A percentile compares a stretch with the other conserved stretches of the same genome.
phyloP scores from a whole-genome alignment of 1,284 basidiomycete species.

The Coniferiporia sulphurascens region DNA sequence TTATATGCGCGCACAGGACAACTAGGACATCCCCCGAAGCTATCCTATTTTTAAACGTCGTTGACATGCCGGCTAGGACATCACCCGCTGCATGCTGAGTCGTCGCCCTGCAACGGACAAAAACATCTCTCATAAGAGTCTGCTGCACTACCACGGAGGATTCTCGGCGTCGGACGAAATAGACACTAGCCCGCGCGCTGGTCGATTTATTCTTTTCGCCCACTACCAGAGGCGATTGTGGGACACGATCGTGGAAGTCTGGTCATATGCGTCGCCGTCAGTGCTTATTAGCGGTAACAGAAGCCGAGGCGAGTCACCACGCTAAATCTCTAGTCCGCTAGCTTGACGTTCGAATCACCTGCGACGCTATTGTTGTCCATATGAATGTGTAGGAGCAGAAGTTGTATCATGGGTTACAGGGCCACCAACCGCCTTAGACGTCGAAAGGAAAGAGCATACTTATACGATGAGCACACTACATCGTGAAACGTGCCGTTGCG shows the following conservation, averaged over 20 bases:
- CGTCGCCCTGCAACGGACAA: not conserved
- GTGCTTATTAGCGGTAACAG: not conserved
- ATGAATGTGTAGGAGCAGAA: too few species aligned
- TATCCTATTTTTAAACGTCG: not conserved
- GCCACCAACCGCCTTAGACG: too few species aligned
- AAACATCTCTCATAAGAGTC: not conserved
- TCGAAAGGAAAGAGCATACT: too few species aligned
- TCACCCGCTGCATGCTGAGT: not conserved
- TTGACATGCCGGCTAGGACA: not conserved
- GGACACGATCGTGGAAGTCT: slow-evolving; percentile 13
- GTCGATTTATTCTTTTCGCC: not conserved
- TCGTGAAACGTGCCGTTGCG: too few species aligned
- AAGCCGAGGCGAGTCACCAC: too few species aligned
- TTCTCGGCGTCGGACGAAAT: not conserved
- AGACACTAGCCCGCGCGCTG: not conserved
- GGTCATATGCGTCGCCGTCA: not conserved
- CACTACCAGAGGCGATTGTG: not conserved
- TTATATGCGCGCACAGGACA: too few species aligned
- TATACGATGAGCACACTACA: too few species aligned
- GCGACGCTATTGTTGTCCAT: too few species aligned
- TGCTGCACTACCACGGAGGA: not conserved
- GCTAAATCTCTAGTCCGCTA: too few species aligned
- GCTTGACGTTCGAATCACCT: too few species aligned
- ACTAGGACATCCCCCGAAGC: too few species aligned
- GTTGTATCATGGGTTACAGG: too few species aligned